phyloP scores from a whole-genome alignment of 2,329 filamentous ascomycete genomes.

The Phaeoacremonium minimum region DNA sequence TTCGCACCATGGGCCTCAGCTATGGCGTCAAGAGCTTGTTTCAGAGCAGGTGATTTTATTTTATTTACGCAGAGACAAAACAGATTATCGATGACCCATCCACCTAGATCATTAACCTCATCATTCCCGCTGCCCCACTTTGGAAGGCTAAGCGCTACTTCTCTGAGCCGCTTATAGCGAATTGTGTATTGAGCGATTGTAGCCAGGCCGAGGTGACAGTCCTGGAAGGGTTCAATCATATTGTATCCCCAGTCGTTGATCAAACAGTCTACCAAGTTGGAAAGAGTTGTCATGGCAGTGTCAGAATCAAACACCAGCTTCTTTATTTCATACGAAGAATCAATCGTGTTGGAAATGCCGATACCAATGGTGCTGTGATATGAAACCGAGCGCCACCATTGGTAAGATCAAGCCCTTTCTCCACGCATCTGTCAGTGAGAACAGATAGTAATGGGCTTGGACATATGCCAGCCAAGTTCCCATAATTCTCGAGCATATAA shows the following conservation, averaged over 20 bases:
- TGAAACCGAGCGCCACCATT: conserved; percentile 4
- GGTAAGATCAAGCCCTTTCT: conserved; percentile 5
- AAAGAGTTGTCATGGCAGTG: conserved; percentile 3
- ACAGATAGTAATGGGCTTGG: conserved; percentile 6
- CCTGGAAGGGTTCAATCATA: conserved; percentile 8
- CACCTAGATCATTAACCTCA: conserved; percentile 10
- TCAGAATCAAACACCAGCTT: conserved; percentile 5
- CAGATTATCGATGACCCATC: conserved; percentile 11
- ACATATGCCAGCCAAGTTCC: conserved; percentile 3
- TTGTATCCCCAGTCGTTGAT: conserved; percentile 7
- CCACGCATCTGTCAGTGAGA: conserved; percentile 3
- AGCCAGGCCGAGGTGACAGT: too few species aligned
- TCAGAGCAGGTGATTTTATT: conserved; percentile 6
- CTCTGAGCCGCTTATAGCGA: conserved; percentile 11
- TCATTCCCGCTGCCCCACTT: conserved; percentile 14
- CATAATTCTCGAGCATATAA: conserved; percentile 4
- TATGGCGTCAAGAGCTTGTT: conserved; percentile 9
- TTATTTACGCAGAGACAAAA: conserved; percentile 8
- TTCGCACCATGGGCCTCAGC: conserved; percentile 7
- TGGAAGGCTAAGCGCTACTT: conserved; percentile 9
- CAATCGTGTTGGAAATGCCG: conserved; percentile 5
- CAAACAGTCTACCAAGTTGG: conserved; percentile 2
- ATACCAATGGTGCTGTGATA: conserved; percentile 4
- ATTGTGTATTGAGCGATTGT: not conserved
- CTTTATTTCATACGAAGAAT: conserved; percentile 9